A percentile compares a stretch with the other conserved stretches of the same genome.
These are phyloP conservation scores for Raddia guianensis DNA, from an alignment of 176 grass and related monocot species.

Conservation along the genomic window DNA sequence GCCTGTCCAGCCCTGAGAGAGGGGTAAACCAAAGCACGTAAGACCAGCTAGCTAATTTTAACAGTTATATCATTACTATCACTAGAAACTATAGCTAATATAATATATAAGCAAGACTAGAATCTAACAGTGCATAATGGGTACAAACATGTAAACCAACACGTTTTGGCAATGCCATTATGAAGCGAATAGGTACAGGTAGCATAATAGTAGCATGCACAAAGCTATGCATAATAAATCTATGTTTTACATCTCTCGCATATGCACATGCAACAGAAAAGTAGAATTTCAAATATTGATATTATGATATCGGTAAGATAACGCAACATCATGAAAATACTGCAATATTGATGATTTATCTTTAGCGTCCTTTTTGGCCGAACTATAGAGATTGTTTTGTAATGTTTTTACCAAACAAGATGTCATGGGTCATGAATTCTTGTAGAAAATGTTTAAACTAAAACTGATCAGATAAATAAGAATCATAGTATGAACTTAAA, in stretches of 20 bases:
- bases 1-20: constrained; percentile 52
- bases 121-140: background rate
- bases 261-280: background rate
- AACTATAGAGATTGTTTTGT: background rate
- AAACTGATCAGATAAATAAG: background rate
- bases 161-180: background rate
- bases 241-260: background rate
- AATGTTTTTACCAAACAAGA: constrained; percentile 12
- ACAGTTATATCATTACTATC: background rate
- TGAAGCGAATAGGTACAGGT: background rate
- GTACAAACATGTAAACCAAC: background rate
- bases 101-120: too few relatives aligned
- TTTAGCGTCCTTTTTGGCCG: background rate
- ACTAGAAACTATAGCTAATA: background rate
- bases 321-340: background rate
- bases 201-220: background rate
- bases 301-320: background rate
- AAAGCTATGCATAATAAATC: background rate
- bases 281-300: background rate
- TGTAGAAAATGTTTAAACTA: background rate
- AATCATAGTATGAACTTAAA: background rate
- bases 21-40: background rate
- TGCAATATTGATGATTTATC: background rate
- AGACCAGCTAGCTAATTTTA: background rate
- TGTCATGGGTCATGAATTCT: background rate